Base-by-base conservation (phyloP, 129 eudicot species). In the Solidago caesia region DNA sequence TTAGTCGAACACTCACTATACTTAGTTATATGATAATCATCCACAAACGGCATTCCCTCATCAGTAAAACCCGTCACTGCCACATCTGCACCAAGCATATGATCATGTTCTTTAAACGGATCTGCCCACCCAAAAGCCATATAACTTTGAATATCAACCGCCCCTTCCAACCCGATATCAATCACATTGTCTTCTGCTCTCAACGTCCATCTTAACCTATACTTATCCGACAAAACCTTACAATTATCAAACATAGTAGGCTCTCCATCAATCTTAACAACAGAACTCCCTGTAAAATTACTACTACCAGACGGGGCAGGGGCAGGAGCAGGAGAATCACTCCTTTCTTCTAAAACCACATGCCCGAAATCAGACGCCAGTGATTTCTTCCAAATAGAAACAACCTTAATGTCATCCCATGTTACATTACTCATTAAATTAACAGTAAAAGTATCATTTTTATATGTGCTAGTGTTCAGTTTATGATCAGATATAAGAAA, bases 51-150 rank as follows among this genome's bases (percentile, higher is more conserved):
- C 77, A 82, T 27, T 26, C 96, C 92, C 10, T 83, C 84, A 76
- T 83, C 89, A 4, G 82, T 85, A 82, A 93, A 90, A 74, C 96
- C 96, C 1, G 98, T 81, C 53, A 93, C 77, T 0, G 85, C 86
- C 76, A 93, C 98, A 70, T 93, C 98, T 41, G 91, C 85, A 68
- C 83, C 87, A 53, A 90, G 82, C 98, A 93, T 93, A 76, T 75
- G 77, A n/a, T 81, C 80, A 0, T 80, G 80, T 0, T 87, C 70
- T 56, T 82, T 87, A 1, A 87, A 88, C 7, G 82, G 82, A 64
- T 86, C 84, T 0, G 98, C 97, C 97, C 98, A 93, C 58, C 98
- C 98, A 65, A 93, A 93, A 10, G 91, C 98, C 98, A 90, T 86
- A 56, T 93, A 90, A 64, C 88, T 68, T 77, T 79, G 82, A 68